Base-by-base conservation (phyloP, 495 filamentous ascomycete genomes). In the Hamigera avellanea region DNA sequence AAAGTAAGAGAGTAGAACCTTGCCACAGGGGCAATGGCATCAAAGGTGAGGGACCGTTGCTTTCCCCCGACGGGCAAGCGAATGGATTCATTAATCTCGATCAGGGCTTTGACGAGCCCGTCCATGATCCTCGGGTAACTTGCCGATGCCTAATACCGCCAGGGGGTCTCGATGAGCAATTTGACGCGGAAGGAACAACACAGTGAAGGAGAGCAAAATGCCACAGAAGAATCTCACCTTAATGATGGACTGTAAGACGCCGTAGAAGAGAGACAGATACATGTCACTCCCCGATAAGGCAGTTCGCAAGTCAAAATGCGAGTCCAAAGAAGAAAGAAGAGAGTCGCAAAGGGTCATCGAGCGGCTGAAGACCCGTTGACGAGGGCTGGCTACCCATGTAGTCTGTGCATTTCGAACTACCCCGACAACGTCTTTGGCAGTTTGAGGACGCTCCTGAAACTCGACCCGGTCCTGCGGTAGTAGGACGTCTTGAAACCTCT, bases 101-200 rank as follows among this genome's bases (percentile, higher is more conserved):
- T 42, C 6, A 73, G 50, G 13, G 61, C 52, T 12, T 54, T 59
- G 7, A 67, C 40, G 7, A 70, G 46, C 8, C 54, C 62, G 42
- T 66, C 60, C 35, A 67, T 58, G 28, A 70, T 54, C 15, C 51
- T 53, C 6, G 64, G 63, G 37, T 69, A 66, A 32, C 62, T 58
- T 8, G 56, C 56, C 4, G 62, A 58, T 10, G 67, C 67, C 69
- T 71, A 26, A 18, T 23, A 6, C 29, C 10, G 27, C 6, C 21
- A 16, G 19, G 48, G 32, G 34, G 36, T 18, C 15, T 16, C 6
- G 17, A 6, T 19, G 32, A 6, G 14, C n/a, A n/a, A n/a, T n/a
- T n/a, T n/a, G n/a, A n/a, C n/a, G n/a, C n/a, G n/a, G n/a, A n/a
- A n/a, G n/a, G n/a, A n/a, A n/a, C n/a, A n/a, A n/a, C n/a, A n/a